phyloP scores from a whole-genome alignment of 192 early-diverging fungal genomes.

The Backusella westeae region DNA sequence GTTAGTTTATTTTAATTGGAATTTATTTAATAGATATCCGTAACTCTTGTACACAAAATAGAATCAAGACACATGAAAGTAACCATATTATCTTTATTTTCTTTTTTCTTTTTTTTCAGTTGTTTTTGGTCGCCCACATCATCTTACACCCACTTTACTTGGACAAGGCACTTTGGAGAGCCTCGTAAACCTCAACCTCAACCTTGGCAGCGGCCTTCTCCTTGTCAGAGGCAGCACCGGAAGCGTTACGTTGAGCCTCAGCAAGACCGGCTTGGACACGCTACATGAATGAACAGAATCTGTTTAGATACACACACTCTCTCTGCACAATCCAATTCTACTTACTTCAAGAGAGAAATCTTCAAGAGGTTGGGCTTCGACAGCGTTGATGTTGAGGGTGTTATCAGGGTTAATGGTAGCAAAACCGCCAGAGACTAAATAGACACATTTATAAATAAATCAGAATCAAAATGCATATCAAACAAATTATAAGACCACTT shows the following conservation, averaged over 20 bases:
- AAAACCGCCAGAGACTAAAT: conserved; percentile 90
- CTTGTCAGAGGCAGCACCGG: conserved; percentile 63
- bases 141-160: conserved; percentile 25
- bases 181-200: conserved; percentile 87
- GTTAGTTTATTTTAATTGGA: background rate
- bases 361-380: conserved; percentile 89
- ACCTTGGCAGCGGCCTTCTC: conserved; percentile 82
- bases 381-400: conserved; percentile 93
- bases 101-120: background rate
- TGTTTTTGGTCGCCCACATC: conserved; percentile 3
- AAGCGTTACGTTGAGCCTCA: conserved; percentile 72
- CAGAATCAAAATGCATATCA: too few species aligned
- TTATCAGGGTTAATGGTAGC: conserved; percentile 97
- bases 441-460: background rate
- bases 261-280: conserved; percentile 72
- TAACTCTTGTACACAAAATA: background rate
- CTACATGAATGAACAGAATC: conserved; percentile 25
- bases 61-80: background rate
- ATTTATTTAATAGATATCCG: conserved; percentile 5
- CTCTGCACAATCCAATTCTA: background rate
- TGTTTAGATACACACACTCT: background rate
- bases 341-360: conserved; percentile 80
- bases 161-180: conserved; percentile 72
- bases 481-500: conserved; percentile 13
- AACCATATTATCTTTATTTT: conserved; percentile 2